phyloP scores from a whole-genome alignment of 352 stramenopile genomes.

The Phytophthora colocasiae region DNA sequence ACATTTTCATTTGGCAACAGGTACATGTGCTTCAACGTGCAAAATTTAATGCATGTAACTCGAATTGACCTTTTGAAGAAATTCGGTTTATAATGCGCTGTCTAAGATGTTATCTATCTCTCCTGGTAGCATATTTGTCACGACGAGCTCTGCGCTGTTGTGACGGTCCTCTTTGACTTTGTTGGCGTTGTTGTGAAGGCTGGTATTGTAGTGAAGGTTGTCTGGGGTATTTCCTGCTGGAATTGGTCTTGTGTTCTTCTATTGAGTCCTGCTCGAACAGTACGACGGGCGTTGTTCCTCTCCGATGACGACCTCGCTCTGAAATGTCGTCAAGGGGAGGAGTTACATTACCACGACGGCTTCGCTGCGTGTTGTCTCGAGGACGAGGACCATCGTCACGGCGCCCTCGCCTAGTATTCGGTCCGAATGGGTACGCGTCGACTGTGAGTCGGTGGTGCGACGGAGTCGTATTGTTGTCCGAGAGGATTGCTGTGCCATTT shows the following conservation, averaged over 20 bases:
- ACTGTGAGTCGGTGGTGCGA: constrained; percentile 39
- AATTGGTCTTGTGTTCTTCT: constrained; percentile 34
- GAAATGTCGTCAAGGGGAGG: constrained; percentile 36
- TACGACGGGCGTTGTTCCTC: constrained; percentile 38
- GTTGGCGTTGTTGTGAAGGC: constrained; percentile 7
- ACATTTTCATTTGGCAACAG: neutral
- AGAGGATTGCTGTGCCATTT: constrained; percentile 48
- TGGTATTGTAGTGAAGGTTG: constrained; percentile 8
- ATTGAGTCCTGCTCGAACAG: constrained; percentile 39
- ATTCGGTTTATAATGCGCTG: constrained; percentile 6
- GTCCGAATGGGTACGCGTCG: constrained; percentile 32
- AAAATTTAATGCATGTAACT: too few relatives aligned
- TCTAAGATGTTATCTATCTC: constrained; percentile 21
- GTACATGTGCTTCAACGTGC: constrained; percentile 2
- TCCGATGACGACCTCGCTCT: constrained; percentile 23
- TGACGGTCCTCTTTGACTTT: constrained; percentile 8
- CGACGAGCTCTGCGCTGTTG: constrained; percentile 19
- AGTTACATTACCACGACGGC: neutral
- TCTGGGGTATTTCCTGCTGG: constrained; percentile 22
- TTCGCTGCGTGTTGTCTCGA: neutral
- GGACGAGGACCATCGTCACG: constrained; percentile 2
- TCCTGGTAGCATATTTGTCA: constrained; percentile 30
- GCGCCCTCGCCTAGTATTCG: constrained; percentile 20
- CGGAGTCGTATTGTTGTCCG: constrained; percentile 43
- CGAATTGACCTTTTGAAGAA: neutral